Conservation (phyloP, 2,329 filamentous ascomycete species). For the Neospermospora avenae region DNA sequence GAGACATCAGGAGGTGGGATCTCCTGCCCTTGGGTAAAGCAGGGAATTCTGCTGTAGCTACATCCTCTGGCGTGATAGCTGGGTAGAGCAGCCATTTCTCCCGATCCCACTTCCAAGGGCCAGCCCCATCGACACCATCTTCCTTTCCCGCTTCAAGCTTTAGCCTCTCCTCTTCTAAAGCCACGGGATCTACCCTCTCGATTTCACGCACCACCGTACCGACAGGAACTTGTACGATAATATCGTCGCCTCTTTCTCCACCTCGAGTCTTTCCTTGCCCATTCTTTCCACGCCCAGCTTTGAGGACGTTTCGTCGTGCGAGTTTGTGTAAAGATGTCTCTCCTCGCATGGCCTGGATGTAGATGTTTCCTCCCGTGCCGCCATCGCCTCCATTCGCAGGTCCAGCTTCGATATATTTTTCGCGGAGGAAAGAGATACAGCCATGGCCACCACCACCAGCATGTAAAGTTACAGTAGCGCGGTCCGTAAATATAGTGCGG, state of each 20-base stretch:
- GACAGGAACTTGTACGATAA: slow-evolving; percentile 86
- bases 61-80: slow-evolving; percentile 70
- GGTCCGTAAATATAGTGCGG: slow-evolving; percentile 79
- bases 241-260: slow-evolving; percentile 79
- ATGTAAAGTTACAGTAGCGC: slow-evolving; percentile 71
- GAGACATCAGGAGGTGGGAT: slow-evolving; percentile 50
- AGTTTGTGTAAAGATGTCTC: slow-evolving; percentile 94
- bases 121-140: slow-evolving; percentile 29
- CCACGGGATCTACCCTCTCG: slow-evolving; percentile 70
- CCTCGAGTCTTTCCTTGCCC: slow-evolving; percentile 71
- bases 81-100: slow-evolving; percentile 88
- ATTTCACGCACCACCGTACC: slow-evolving; percentile 88
- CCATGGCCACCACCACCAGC: slow-evolving; percentile 84
- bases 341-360: slow-evolving; percentile 87
- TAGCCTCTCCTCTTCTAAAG: slow-evolving; percentile 56
- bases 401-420: slow-evolving; percentile 84
- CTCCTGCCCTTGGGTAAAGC: slow-evolving; percentile 52
- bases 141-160: slow-evolving; percentile 39
- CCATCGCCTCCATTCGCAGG: slow-evolving; percentile 95
- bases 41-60: slow-evolving; percentile 56
- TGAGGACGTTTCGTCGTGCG: slow-evolving; percentile 69
- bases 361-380: slow-evolving; percentile 85
- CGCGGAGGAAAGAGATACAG: slow-evolving; percentile 89
- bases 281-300: slow-evolving; percentile 72
- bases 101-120: slow-evolving; percentile 43